Conservation (phyloP, 306 rosid species). For the Psophocarpus tetragonolobus region DNA sequence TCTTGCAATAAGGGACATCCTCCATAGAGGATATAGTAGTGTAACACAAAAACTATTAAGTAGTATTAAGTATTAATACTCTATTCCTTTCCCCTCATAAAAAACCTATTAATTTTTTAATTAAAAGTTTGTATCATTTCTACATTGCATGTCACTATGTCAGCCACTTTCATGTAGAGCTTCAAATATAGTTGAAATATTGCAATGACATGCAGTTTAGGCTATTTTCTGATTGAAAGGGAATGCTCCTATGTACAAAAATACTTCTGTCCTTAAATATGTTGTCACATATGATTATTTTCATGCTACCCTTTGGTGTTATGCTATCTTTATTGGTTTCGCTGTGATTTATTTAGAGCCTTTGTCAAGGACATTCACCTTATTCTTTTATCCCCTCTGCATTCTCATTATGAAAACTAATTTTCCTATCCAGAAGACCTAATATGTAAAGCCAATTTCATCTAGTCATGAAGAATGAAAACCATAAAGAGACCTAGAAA, state of each 20-base stretch:
- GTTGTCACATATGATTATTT: background rate
- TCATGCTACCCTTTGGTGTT: background rate
- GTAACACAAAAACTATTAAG: conserved; percentile 3
- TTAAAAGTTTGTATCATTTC: background rate
- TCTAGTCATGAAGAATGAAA: background rate
- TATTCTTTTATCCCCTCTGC: conserved; percentile 1
- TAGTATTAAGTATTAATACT: background rate
- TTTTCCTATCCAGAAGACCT: background rate
- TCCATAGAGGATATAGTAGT: background rate
- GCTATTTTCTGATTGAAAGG: background rate
- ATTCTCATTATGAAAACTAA: background rate
- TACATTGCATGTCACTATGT: background rate
- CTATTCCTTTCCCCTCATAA: background rate
- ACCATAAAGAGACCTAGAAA: background rate
- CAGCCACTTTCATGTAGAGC: background rate
- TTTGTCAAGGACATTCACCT: background rate
- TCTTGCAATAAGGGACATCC: background rate
- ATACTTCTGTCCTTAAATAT: background rate
- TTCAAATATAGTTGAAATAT: background rate
- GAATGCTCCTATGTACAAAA: background rate
- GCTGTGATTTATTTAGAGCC: background rate
- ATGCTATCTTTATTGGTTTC: background rate
- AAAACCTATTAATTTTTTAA: background rate
- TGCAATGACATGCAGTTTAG: background rate
- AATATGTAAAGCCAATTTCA: background rate